Conservation (phyloP, 345 rosid species). For the Arabis hirsuta region DNA sequence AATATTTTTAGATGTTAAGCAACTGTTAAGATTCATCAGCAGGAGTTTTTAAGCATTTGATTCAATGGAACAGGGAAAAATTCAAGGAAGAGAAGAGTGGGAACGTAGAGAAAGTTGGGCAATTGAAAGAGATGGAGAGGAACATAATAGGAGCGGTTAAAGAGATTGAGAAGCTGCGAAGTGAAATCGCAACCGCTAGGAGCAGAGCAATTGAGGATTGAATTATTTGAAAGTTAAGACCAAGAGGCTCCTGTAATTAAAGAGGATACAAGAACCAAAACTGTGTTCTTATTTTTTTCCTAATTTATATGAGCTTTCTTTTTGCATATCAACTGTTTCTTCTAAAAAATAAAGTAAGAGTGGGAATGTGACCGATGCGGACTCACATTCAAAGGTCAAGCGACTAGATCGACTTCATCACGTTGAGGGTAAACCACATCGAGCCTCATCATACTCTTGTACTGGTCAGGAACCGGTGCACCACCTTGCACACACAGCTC, state of each 20-base stretch:
- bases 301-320: constrained; percentile 8
- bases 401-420: constrained; percentile 83
- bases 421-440: constrained; percentile 80
- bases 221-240: not conserved
- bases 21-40: constrained; percentile 22
- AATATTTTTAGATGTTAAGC: constrained; percentile 10
- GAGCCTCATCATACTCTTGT: constrained; percentile 82
- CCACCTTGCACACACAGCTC: constrained; percentile 81
- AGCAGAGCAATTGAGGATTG: constrained; percentile 17
- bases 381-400: constrained; percentile 41
- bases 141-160: constrained; percentile 65
- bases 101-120: constrained; percentile 67
- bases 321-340: constrained; percentile 14
- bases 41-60: constrained; percentile 14
- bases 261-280: constrained; percentile 20
- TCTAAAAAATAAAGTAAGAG: not conserved
- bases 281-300: constrained; percentile 20
- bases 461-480: constrained; percentile 70
- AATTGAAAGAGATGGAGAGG: constrained; percentile 68
- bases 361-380: not conserved
- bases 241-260: constrained; percentile 3
- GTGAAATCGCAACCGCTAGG: constrained; percentile 47
- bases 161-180: constrained; percentile 63
- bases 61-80: constrained; percentile 51
- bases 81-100: constrained; percentile 70